Conservation (phyloP, 176 grass and related monocot genomes). For the Oryza australiensis region DNA sequence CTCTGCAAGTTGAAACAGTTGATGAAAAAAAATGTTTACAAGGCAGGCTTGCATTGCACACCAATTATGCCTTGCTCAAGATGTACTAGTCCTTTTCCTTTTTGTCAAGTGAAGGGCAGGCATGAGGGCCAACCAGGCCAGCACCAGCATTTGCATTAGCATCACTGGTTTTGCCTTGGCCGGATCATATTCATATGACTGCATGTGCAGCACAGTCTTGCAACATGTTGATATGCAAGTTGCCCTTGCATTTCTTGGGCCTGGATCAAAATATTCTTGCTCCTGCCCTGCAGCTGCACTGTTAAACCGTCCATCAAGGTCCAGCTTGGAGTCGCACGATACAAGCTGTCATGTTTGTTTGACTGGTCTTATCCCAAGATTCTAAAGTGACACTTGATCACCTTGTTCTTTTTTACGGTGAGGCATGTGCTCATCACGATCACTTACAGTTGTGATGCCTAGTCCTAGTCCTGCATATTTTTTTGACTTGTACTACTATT, state of each 20-base stretch:
- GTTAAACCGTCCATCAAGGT: neutral
- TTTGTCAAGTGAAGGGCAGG: neutral
- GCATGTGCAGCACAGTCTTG: slow-evolving; percentile 22
- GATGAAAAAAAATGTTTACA: neutral
- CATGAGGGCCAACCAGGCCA: no score
- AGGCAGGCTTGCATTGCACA: no score
- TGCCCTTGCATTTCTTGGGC: neutral
- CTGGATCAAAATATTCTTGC: neutral
- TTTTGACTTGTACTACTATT: neutral
- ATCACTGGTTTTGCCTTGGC: no score
- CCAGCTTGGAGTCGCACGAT: neutral
- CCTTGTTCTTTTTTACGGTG: neutral
- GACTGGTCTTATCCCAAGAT: slow-evolving; percentile 22
- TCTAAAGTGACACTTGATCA: neutral
- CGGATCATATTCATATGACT: neutral
- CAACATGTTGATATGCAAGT: neutral
- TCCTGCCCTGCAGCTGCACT: neutral
- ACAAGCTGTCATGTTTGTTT: slow-evolving; percentile 47
- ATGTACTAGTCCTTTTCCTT: neutral
- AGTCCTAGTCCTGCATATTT: neutral
- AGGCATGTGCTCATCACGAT: neutral
- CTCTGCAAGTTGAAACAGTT: no score
- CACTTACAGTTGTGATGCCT: neutral
- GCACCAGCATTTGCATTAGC: no score
- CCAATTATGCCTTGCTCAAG: no score